A percentile compares a stretch with the other conserved stretches of the same genome.
Evolutionary conservation across 208 protist species (phyloP).

Genomic region (Angomonas ambiguus): DNA sequence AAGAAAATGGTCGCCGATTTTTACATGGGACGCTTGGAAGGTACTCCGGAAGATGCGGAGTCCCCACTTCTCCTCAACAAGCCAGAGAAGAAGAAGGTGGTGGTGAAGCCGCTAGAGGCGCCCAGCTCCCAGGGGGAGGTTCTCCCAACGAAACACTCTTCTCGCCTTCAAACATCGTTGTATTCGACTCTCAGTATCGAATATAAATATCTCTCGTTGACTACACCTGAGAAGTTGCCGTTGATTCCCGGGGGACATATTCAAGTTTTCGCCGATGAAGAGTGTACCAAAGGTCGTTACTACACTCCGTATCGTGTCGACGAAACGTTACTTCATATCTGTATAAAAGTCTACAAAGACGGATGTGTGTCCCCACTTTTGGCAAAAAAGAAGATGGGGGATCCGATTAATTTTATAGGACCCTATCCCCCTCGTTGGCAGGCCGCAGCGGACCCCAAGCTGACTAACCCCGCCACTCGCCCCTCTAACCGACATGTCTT

Average conservation of each 20-base stretch:
- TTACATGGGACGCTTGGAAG: conserved; percentile 33
- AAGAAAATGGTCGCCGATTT: conserved; percentile 32
- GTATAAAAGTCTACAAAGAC: conserved; percentile 41
- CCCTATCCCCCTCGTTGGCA: conserved; percentile 46
- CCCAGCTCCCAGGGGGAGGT: neutral
- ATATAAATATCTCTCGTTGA: conserved; percentile 42
- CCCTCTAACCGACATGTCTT: conserved; percentile 35
- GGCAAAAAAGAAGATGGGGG: conserved; percentile 31
- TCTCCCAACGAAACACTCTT: neutral
- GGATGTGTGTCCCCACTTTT: conserved; percentile 41
- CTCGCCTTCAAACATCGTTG: neutral
- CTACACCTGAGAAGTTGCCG: conserved; percentile 25
- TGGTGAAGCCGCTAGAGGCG: neutral
- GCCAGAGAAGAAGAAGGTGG: neutral
- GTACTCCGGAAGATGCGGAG: neutral
- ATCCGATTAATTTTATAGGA: conserved; percentile 45
- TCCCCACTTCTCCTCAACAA: conserved; percentile 15
- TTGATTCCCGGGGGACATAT: conserved; percentile 56
- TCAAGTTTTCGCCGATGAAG: conserved; percentile 30
- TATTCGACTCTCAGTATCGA: neutral
- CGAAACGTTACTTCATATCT: conserved; percentile 49
- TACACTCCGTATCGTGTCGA: conserved; percentile 53
- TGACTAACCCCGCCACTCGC: conserved; percentile 14
- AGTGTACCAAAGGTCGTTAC: conserved; percentile 19
- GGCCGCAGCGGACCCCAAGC: conserved; percentile 25